Evolutionary conservation across 169 alveolate genomes (phyloP).

Genomic region (Theileria annulata): DNA sequence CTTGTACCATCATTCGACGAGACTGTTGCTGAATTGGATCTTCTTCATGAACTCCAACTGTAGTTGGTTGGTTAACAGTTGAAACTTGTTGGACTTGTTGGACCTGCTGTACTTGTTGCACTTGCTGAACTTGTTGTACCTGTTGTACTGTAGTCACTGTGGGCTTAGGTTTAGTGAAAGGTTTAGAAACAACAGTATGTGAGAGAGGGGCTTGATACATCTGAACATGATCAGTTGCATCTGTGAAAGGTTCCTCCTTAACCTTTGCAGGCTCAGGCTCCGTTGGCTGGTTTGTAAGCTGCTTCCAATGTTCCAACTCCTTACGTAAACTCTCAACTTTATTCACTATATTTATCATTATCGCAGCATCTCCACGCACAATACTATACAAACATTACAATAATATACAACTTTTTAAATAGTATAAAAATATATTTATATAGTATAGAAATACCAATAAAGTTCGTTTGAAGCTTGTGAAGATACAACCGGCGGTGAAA

Average conservation of each 20-base stretch:
- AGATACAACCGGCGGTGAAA: conserved; percentile 63
- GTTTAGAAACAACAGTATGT: neutral
- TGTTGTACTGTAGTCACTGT: neutral
- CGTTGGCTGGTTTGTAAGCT: conserved; percentile 19
- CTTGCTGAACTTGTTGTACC: conserved; percentile 5
- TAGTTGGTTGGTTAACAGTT: neutral
- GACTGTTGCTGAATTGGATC: conserved; percentile 31
- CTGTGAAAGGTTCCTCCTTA: conserved; percentile 23
- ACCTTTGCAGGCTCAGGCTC: conserved; percentile 24
- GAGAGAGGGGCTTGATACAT: conserved; percentile 27
- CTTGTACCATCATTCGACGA: conserved; percentile 51
- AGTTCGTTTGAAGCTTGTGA: conserved; percentile 66
- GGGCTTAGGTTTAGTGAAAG: neutral
- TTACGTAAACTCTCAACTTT: conserved; percentile 60
- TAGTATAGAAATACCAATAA: conserved; percentile 36
- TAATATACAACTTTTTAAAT: neutral
- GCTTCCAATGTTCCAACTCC: conserved; percentile 66
- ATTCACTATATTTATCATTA: conserved; percentile 61
- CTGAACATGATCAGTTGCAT: neutral
- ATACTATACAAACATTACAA: conserved; percentile 13
- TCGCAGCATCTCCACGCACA: conserved; percentile 67
- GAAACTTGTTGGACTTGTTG: conserved; percentile 5
- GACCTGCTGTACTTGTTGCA: conserved; percentile 5
- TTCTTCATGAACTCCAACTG: neutral
- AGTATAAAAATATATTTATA: neutral